Evolutionary conservation across 2,329 filamentous ascomycete species (phyloP).

Genomic region (Colletotrichum chlorophyti): DNA sequence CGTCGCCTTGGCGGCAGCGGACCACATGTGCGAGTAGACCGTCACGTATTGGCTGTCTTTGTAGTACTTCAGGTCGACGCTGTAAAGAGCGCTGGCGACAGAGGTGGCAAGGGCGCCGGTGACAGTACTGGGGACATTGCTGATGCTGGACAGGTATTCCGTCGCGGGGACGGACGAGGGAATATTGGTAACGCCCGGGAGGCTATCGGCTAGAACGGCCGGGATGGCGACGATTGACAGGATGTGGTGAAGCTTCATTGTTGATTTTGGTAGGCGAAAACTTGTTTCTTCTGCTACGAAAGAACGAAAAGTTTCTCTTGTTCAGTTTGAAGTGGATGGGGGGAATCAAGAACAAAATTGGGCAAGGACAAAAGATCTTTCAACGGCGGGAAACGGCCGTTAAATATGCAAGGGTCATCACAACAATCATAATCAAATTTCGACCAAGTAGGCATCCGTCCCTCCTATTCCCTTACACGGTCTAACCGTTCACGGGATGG

Average conservation of each 20-base stretch:
- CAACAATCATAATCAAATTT: too few species aligned
- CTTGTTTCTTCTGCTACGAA: too few species aligned
- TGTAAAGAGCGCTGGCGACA: constrained; percentile 22
- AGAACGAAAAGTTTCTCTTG: too few species aligned
- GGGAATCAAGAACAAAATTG: too few species aligned
- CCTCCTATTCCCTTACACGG: neutral
- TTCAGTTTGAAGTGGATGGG: too few species aligned
- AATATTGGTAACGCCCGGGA: neutral
- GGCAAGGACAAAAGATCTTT: too few species aligned
- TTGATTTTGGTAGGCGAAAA: neutral
- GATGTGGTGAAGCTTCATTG: neutral
- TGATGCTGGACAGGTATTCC: neutral
- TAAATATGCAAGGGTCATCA: too few species aligned
- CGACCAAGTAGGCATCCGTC: neutral
- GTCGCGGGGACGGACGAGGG: constrained; percentile 15
- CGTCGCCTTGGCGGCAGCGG: constrained; percentile 28
- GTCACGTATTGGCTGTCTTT: constrained; percentile 16
- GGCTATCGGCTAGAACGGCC: neutral
- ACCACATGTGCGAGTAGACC: constrained; percentile 26
- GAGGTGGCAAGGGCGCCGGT: constrained; percentile 9
- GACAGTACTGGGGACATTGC: neutral
- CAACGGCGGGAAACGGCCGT: too few species aligned
- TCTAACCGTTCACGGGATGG: neutral
- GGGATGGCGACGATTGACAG: neutral
- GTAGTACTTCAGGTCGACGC: constrained; percentile 19